Evolutionary conservation across 169 alveolate species (phyloP), one percentile per base, ranked within the genome.

Genomic region (Babesia divergens): DNA sequence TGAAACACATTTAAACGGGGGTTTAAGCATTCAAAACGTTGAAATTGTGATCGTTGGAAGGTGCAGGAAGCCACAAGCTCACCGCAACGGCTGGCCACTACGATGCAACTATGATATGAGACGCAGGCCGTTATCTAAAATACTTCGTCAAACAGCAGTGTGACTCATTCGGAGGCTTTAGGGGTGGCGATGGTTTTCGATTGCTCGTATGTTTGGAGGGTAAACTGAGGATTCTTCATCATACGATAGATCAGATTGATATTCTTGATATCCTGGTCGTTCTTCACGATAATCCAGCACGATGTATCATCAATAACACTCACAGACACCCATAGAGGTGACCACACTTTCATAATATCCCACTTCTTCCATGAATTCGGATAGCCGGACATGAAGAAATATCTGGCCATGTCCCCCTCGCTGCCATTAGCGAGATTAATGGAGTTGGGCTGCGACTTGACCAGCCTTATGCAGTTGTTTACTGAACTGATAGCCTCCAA

Each of bases 341-440:
- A 91, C 93, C 92, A 79, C 28, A 92, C 89, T 76, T 92, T 92
- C 94, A 91, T 87, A 40, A 92, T 84, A 32, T 92, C 95, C 94
- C 94, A 92, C 77, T 92, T 92, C 65, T 85, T 86, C 94, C 94
- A 92, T 44, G 82, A 62, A 38, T 66, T 70, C 11, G 96, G 96
- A 75, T 72, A 89, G 38, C 86, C 89, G 50, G 82, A 64, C 96
- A 92, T 92, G 34, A 84, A 58, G 43, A 92, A 91, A 71, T 92
- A 95, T 65, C 93, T 82, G 22, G 84, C 86, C 93, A 86, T 84
- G 56, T 91, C 93, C 40, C 75, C 79, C 65, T 92, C 92, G 53
- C 82, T 91, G 34, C 65, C 28, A 16, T 91, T 86, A 6, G 89
- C 64, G 62, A 92, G 65, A 60, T 91, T 86, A 6, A 92, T 70